phyloP scores from a whole-genome alignment of 495 filamentous ascomycete species.

The Parachaetomium inaequale region DNA sequence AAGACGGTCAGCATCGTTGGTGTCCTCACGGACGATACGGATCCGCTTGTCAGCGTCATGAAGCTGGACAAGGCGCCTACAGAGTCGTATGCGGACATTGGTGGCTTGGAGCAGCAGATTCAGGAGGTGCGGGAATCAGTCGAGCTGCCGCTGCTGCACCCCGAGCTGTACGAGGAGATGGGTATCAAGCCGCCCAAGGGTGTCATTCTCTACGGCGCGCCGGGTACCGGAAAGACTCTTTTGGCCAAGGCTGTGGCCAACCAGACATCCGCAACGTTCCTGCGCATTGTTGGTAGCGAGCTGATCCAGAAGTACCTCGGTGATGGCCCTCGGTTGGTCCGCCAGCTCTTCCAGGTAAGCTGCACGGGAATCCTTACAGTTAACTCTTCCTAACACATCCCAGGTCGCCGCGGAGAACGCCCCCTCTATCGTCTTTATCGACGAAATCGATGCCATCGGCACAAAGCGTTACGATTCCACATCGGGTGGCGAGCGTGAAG shows the following conservation, averaged over 20 bases:
- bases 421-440: slow-evolving; percentile 97
- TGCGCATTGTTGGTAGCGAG: slow-evolving; percentile 96
- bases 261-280: slow-evolving; percentile 96
- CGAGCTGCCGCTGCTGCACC: slow-evolving; percentile 91
- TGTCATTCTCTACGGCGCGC: slow-evolving; percentile 97
- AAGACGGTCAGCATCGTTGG: slow-evolving; percentile 98
- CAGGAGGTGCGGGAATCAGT: slow-evolving; percentile 98
- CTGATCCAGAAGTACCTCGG: slow-evolving; percentile 99
- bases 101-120: slow-evolving; percentile 90
- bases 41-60: slow-evolving; percentile 97
- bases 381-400: slow-evolving; percentile 21
- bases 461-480: slow-evolving; percentile 98
- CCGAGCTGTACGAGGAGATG: slow-evolving; percentile 99
- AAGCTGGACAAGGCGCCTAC: slow-evolving; percentile 99
- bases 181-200: slow-evolving; percentile 99
- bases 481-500: slow-evolving; percentile 93
- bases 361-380: not conserved
- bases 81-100: slow-evolving; percentile 98
- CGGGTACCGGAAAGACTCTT: slow-evolving; percentile 95
- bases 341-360: slow-evolving; percentile 87
- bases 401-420: slow-evolving; percentile 91
- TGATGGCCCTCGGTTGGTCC: slow-evolving; percentile 89
- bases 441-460: slow-evolving; percentile 98
- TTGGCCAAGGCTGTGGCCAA: slow-evolving; percentile 98
- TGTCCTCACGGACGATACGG: slow-evolving; percentile 93